Evolutionary conservation across 2,329 filamentous ascomycete species (phyloP).

Genomic region (Colletotrichum horii): DNA sequence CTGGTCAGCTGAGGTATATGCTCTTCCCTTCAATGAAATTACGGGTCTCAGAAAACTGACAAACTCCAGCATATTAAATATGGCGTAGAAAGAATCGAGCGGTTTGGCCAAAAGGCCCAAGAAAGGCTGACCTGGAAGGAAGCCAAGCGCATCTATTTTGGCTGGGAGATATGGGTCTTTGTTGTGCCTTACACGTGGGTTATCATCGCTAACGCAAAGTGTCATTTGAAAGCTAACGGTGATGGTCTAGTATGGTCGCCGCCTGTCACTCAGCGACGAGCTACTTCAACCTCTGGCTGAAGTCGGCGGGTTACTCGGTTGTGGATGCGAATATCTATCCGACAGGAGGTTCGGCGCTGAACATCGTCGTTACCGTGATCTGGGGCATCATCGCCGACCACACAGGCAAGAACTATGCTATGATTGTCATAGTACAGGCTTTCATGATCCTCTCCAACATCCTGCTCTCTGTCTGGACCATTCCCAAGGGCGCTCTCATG

Average conservation of each 20-base stretch:
- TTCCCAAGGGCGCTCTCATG: constrained; percentile 23
- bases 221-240: background rate
- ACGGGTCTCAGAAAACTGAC: background rate
- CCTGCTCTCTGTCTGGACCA: constrained; percentile 26
- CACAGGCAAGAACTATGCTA: constrained; percentile 20
- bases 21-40: background rate
- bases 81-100: constrained; percentile 25
- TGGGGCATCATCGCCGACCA: constrained; percentile 25
- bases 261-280: constrained; percentile 11
- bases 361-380: constrained; percentile 16
- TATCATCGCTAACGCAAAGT: too few species aligned
- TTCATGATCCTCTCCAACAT: constrained; percentile 26
- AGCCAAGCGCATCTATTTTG: constrained; percentile 18
- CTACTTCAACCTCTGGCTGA: constrained; percentile 42
- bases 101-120: constrained; percentile 23
- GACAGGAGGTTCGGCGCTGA: constrained; percentile 19
- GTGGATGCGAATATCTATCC: constrained; percentile 58
- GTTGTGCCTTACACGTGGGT: constrained; percentile 25
- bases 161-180: constrained; percentile 24
- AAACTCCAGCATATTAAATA: constrained; percentile 12
- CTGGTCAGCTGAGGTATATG: background rate
- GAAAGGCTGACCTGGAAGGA: constrained; percentile 15
- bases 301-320: constrained; percentile 43
- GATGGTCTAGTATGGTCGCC: constrained; percentile 13
- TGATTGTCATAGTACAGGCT: constrained; percentile 17